A percentile compares a stretch with the other conserved stretches of the same genome.
These are phyloP conservation scores for Mimosa pudica DNA, from an alignment of 306 rosid genomes.

Conservation along the genomic window DNA sequence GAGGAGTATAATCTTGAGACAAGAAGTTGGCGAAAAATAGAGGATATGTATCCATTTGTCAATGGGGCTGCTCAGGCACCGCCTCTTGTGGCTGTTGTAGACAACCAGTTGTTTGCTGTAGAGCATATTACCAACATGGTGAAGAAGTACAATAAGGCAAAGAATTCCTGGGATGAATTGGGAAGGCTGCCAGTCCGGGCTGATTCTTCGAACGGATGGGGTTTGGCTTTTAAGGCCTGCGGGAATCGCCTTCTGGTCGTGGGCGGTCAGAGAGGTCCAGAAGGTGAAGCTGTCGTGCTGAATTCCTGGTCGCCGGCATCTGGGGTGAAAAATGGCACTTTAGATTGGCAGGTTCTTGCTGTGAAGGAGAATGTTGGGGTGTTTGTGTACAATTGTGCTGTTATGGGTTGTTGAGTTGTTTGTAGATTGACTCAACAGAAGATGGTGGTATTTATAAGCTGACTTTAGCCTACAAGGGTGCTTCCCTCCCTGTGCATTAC, in stretches of 20 bases:
- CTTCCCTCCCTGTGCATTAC: conserved; percentile 47
- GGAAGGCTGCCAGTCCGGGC: conserved; percentile 83
- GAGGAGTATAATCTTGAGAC: conserved; percentile 77
- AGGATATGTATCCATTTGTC: conserved; percentile 70
- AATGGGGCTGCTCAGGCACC: conserved; percentile 76
- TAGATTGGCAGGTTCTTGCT: conserved; percentile 76
- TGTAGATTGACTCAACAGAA: conserved; percentile 53
- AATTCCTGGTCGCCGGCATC: conserved; percentile 64
- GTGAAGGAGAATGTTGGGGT: conserved; percentile 75
- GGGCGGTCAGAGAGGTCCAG: conserved; percentile 81
- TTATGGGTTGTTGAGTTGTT: conserved; percentile 76
- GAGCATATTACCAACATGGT: conserved; percentile 78
- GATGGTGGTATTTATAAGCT: conserved; percentile 49
- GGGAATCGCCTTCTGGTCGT: conserved; percentile 69
- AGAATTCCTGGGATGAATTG: conserved; percentile 64
- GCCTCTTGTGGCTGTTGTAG: conserved; percentile 86
- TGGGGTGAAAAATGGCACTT: conserved; percentile 54
- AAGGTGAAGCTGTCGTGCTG: conserved; percentile 74
- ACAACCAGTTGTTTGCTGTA: conserved; percentile 62
- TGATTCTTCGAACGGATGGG: conserved; percentile 77
- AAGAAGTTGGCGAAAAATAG: conserved; percentile 64
- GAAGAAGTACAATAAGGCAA: conserved; percentile 60
- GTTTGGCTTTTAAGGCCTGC: conserved; percentile 75
- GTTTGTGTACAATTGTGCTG: conserved; percentile 87
- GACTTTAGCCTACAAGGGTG: conserved; percentile 46